Evolutionary conservation across 768 basidiomycete species (phyloP).

Genomic region (Pleurotus citrinopileatus): DNA sequence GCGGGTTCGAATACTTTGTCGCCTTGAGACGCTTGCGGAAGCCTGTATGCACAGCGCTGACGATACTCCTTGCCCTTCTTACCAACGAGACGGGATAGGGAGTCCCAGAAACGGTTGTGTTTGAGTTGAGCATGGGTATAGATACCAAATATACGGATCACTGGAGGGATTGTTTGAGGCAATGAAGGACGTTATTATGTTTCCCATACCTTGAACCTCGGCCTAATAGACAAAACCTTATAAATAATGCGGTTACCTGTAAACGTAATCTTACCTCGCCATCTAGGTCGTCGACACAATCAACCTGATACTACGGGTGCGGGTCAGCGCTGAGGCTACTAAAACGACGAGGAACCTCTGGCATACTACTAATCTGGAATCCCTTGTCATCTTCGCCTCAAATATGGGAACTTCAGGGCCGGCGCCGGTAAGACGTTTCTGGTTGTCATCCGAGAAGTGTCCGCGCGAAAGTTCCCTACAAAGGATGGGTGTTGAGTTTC

Average conservation of each 20-base stretch:
- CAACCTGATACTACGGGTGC: constrained; percentile 42
- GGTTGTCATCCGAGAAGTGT: constrained; percentile 66
- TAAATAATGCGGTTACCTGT: not conserved
- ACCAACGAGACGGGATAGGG: constrained; percentile 32
- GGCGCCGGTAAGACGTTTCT: constrained; percentile 50
- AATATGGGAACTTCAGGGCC: constrained; percentile 53
- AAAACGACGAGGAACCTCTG: constrained; percentile 14
- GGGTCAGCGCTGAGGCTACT: constrained; percentile 4
- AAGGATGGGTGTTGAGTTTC: not conserved
- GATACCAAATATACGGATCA: constrained; percentile 34
- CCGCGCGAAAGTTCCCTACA: constrained; percentile 68
- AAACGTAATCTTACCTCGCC: constrained; percentile 18
- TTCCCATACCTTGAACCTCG: constrained; percentile 26
- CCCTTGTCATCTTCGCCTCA: constrained; percentile 64
- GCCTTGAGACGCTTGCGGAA: constrained; percentile 19
- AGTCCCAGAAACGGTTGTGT: constrained; percentile 32
- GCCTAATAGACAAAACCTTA: constrained; percentile 15
- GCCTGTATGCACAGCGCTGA: constrained; percentile 33
- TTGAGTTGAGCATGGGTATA: constrained; percentile 39
- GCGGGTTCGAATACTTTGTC: constrained; percentile 48
- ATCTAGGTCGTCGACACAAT: constrained; percentile 39
- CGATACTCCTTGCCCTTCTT: constrained; percentile 50
- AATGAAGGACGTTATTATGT: not conserved
- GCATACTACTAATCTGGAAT: constrained; percentile 46
- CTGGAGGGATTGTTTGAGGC: constrained; percentile 15